Evolutionary conservation across 768 basidiomycete species (phyloP).

Genomic region (Peribolospora kevripleyi): DNA sequence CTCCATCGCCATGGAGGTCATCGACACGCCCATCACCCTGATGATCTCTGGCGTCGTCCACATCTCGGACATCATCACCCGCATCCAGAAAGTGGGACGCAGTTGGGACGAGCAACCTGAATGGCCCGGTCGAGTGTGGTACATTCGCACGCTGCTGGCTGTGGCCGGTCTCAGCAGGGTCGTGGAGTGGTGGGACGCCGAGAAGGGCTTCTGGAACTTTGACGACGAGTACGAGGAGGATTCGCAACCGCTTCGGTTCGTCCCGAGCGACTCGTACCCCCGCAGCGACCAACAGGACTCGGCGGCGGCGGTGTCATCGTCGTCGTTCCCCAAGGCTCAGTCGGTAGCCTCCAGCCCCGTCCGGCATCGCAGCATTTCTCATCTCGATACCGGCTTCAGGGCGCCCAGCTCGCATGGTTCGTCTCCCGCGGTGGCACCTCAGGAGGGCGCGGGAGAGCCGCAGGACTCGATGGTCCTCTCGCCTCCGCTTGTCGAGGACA

Average conservation of each 20-base stretch:
- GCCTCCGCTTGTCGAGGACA: not conserved
- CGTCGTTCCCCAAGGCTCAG: too few species aligned
- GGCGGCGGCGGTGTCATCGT: too few species aligned
- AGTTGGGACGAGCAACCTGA: slow-evolving; percentile 96
- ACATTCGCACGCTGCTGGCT: slow-evolving; percentile 83
- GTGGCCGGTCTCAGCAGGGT: slow-evolving; percentile 88
- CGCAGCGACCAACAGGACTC: too few species aligned
- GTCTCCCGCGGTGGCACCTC: not conserved
- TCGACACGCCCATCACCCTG: slow-evolving; percentile 65
- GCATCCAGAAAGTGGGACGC: slow-evolving; percentile 72
- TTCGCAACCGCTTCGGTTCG: slow-evolving; percentile 76
- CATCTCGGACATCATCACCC: slow-evolving; percentile 65
- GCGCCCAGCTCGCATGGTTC: not conserved
- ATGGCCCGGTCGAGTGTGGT: slow-evolving; percentile 95
- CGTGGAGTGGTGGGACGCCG: slow-evolving; percentile 87
- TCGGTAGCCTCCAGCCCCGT: too few species aligned
- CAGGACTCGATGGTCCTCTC: not conserved
- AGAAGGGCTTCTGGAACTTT: slow-evolving; percentile 99
- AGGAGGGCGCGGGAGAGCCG: not conserved
- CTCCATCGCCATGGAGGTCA: slow-evolving; percentile 71
- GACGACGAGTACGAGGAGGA: slow-evolving; percentile 53
- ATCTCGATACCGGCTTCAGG: not conserved
- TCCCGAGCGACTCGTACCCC: slow-evolving; percentile 33
- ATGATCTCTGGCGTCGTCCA: slow-evolving; percentile 64
- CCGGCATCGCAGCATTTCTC: too few species aligned